Evolutionary conservation across 2,329 filamentous ascomycete species (phyloP).

Genomic region (Oidium heveae): DNA sequence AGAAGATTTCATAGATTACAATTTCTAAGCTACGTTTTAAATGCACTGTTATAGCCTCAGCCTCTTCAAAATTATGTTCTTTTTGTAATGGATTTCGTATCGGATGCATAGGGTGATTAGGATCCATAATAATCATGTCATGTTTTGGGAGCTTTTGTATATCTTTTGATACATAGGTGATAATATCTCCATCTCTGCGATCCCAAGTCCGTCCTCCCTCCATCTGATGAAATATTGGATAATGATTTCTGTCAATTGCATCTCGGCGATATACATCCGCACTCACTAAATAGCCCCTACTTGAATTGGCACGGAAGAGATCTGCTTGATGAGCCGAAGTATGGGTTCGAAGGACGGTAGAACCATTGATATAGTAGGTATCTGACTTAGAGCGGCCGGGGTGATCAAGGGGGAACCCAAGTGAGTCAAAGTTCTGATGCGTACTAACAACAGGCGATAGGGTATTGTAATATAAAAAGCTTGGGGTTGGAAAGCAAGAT

Average conservation of each 20-base stretch:
- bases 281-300: constrained; percentile 64
- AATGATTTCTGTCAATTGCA: constrained; percentile 84
- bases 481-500: constrained; percentile 51
- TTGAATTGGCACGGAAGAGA: constrained; percentile 46
- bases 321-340: constrained; percentile 84
- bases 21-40: constrained; percentile 73
- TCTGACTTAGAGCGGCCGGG: constrained; percentile 69
- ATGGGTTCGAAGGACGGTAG: constrained; percentile 71
- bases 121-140: constrained; percentile 54
- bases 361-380: constrained; percentile 81
- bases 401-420: constrained; percentile 73
- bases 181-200: constrained; percentile 32
- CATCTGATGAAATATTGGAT: constrained; percentile 97
- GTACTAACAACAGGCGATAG: constrained; percentile 68
- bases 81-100: constrained; percentile 65
- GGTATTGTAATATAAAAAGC: constrained; percentile 52
- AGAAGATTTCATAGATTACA: constrained; percentile 76
- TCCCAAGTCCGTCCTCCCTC: constrained; percentile 86
- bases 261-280: constrained; percentile 91
- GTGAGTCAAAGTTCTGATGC: constrained; percentile 82
- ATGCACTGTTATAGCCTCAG: constrained; percentile 59
- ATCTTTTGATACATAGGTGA: constrained; percentile 42
- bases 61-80: constrained; percentile 49
- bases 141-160: constrained; percentile 38
- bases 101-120: constrained; percentile 50